Conservation (phyloP, 176 grass and related monocot species). For the Thalia dealbata region DNA sequence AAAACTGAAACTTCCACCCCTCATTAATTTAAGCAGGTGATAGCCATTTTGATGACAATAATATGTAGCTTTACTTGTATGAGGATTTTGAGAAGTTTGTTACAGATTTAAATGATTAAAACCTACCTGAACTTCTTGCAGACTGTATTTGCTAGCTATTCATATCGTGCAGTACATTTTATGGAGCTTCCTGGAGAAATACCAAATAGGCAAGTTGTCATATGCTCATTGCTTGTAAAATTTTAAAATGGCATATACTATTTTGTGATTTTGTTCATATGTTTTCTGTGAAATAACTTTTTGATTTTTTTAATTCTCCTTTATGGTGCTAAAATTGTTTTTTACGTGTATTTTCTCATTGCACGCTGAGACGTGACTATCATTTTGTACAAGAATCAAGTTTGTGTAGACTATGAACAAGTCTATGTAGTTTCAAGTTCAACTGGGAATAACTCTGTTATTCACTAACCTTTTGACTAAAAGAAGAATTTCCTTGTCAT, state of each 20-base stretch:
- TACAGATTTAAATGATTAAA: neutral
- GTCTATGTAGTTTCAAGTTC: no score
- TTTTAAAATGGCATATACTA: neutral
- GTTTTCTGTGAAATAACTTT: neutral
- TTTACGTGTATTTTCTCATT: neutral
- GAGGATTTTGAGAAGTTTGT: neutral
- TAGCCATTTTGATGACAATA: neutral
- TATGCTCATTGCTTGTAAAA: slow-evolving; percentile 5
- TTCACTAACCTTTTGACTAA: neutral
- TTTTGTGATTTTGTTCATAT: neutral
- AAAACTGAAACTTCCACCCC: no score
- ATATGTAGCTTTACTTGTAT: neutral
- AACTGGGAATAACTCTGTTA: neutral
- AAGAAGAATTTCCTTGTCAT: neutral
- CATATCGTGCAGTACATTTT: slow-evolving; percentile 66
- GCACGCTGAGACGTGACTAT: neutral
- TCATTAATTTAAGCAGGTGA: neutral
- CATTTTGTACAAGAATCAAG: neutral
- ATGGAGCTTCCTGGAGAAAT: slow-evolving; percentile 99
- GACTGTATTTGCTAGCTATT: slow-evolving; percentile 88
- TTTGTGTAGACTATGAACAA: neutral
- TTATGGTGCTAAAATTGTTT: slow-evolving; percentile 1
- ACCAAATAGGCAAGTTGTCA: slow-evolving; percentile 59
- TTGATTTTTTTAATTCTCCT: neutral
- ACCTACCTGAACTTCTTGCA: slow-evolving; percentile 14